Evolutionary conservation across 257 asterid genomes (phyloP).

Genomic region (Handroanthus guayacan): DNA sequence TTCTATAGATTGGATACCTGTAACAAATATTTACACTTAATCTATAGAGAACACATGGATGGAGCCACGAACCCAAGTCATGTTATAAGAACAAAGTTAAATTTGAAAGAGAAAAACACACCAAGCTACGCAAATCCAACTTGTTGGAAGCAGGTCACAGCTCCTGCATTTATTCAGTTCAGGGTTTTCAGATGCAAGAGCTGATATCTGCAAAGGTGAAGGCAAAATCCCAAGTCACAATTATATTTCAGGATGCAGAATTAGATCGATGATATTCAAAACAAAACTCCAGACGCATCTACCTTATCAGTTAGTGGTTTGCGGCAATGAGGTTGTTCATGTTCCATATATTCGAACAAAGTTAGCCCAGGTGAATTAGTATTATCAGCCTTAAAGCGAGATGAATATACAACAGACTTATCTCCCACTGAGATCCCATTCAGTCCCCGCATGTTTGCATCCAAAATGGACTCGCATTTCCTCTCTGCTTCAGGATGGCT

Average conservation of each 20-base stretch:
- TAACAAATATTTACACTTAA: constrained; percentile 36
- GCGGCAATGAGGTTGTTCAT: constrained; percentile 69
- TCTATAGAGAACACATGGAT: constrained; percentile 20
- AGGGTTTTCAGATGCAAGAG: constrained; percentile 63
- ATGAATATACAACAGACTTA: constrained; percentile 41
- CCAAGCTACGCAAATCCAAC: constrained; percentile 97
- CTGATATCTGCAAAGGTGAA: constrained; percentile 58
- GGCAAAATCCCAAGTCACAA: constrained; percentile 33
- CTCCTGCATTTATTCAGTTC: constrained; percentile 69
- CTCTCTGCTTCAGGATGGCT: constrained; percentile 49
- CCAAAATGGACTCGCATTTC: constrained; percentile 41
- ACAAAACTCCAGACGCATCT: constrained; percentile 20
- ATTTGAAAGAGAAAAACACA: constrained; percentile 38
- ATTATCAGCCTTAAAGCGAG: constrained; percentile 48
- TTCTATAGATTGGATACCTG: constrained; percentile 83
- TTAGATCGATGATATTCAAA: constrained; percentile 11
- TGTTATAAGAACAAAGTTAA: constrained; percentile 5
- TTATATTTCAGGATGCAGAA: constrained; percentile 26
- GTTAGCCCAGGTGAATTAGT: constrained; percentile 48
- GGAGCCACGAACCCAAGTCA: constrained; percentile 20
- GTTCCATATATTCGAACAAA: constrained; percentile 66
- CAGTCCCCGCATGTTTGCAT: constrained; percentile 37
- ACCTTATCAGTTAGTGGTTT: constrained; percentile 77
- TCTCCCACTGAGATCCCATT: constrained; percentile 46
- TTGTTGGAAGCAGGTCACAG: constrained; percentile 79